Evolutionary conservation across 2,329 filamentous ascomycete genomes (phyloP), one percentile per base, ranked within the genome.

Genomic region (Ambrosiella cleistominuta): DNA sequence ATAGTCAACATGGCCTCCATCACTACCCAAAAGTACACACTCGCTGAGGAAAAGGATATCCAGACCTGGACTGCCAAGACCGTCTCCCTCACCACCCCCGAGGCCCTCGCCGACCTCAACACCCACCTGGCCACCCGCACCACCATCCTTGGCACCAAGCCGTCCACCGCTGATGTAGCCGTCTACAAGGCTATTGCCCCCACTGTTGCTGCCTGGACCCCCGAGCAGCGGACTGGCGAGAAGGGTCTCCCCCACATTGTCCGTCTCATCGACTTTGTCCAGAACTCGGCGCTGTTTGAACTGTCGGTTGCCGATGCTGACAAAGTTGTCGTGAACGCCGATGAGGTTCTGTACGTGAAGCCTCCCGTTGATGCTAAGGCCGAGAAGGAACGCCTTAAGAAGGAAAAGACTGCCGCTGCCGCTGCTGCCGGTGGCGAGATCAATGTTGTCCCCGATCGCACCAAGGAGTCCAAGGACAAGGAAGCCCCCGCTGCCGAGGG

Each of bases 341-440:
- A 89, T 65, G 85, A 90, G 65, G 80, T 97, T 61, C 78, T 88
- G 62, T 90, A 89, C 69, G 84, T 90, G 65, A 91, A 93, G 74
- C 91, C 91, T 64, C 86, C 86, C 17, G 81, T 91, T 62, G 89
- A 95, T 64, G 82, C 86, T 65, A 95, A 94, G 77, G 89, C 89
- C 59, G 91, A 96, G 77, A 96, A 96, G 76, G 90, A 96, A 78
- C 82, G 85, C 53, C 80, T 91, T 72, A 96, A 95, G 84, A 95
- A 94, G 76, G 89, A 95, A 74, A 95, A 95, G 77, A 86, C 85
- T 37, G 82, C 81, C 12, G 78, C 78, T 1, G 77, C 78, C 1
- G 79, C 77, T 1, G 77, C 76, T 4, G 75, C 74, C 8, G 78
- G 72, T 4, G 75, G 72, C 38, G 72, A 72, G 57, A 69, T 74